A percentile compares a stretch with the other conserved stretches of the same genome.
phyloP scores from a whole-genome alignment of 2,329 filamentous ascomycete genomes.

The Stemphylium lycopersici region DNA sequence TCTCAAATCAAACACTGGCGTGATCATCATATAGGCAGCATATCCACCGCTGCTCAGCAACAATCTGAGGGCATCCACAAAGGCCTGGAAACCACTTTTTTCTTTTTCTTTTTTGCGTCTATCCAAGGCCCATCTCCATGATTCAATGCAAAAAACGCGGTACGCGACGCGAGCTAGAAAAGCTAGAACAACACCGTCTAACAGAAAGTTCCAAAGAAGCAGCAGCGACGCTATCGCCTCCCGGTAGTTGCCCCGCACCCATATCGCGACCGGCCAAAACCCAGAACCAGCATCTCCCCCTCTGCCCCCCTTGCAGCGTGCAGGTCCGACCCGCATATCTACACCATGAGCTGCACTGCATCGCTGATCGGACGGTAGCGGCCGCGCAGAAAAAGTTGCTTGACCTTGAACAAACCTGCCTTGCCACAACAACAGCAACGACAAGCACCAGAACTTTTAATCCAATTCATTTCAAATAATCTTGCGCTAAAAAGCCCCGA shows the following conservation, averaged over 20 bases:
- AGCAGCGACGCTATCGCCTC: not conserved
- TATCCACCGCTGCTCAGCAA: too few relatives aligned
- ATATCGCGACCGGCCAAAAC: conserved; percentile 11
- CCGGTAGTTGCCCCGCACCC: conserved; percentile 11
- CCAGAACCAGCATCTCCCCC: not conserved
- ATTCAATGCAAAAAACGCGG: not conserved
- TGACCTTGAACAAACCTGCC: not conserved
- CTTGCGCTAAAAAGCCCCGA: not conserved
- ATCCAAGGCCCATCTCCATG: too few relatives aligned
- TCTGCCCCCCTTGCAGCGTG: conserved; percentile 34
- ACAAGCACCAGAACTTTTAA: too few relatives aligned
- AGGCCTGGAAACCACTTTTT: too few relatives aligned
- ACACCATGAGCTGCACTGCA: conserved; percentile 5
- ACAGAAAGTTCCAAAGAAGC: not conserved
- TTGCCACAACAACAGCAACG: not conserved
- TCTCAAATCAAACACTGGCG: too few relatives aligned
- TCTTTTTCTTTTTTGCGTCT: too few relatives aligned
- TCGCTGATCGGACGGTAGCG: conserved; percentile 35
- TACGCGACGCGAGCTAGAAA: conserved; percentile 4
- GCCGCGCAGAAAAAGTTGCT: conserved; percentile 15
- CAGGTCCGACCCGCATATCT: conserved; percentile 16
- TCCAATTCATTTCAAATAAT: too few relatives aligned
- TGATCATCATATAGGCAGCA: too few relatives aligned
- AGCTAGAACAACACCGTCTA: conserved; percentile 5
- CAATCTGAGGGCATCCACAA: too few relatives aligned